A percentile compares a stretch with the other conserved stretches of the same genome.
Evolutionary conservation across 2,329 filamentous ascomycete genomes (phyloP).

Genomic region (Paraphoma chrysanthemicola): DNA sequence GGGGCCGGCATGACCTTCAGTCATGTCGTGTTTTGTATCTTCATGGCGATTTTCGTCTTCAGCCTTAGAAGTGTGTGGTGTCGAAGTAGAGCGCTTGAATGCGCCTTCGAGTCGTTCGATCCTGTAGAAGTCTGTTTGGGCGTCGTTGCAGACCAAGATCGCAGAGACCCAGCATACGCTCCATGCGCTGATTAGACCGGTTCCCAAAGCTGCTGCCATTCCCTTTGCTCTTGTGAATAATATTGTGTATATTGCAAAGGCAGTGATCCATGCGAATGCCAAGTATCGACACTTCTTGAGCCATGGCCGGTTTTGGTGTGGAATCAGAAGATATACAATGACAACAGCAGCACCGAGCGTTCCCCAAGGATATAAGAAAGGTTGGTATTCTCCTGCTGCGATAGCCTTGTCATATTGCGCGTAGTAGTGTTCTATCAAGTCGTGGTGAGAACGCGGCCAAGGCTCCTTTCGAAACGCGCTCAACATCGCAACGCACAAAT

Average conservation of each 20-base stretch:
- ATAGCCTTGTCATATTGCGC: conserved; percentile 50
- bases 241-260: conserved; percentile 54
- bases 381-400: conserved; percentile 47
- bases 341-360: conserved; percentile 49
- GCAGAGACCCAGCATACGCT: conserved; percentile 60
- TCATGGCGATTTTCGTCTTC: neutral
- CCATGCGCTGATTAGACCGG: conserved; percentile 63
- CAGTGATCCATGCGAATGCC: conserved; percentile 54
- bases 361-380: conserved; percentile 55
- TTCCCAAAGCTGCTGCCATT: conserved; percentile 60
- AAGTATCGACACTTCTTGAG: conserved; percentile 53
- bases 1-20: conserved; percentile 31
- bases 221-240: conserved; percentile 55
- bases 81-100: conserved; percentile 12
- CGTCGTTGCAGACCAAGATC: conserved; percentile 63
- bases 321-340: conserved; percentile 60
- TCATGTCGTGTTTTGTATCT: conserved; percentile 1
- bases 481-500: conserved; percentile 16
- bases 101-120: conserved; percentile 56
- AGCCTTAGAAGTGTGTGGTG: neutral
- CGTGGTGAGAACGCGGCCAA: conserved; percentile 44
- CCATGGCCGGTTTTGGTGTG: conserved; percentile 51
- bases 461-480: conserved; percentile 14
- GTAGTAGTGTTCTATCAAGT: conserved; percentile 46
- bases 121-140: conserved; percentile 61